Conservation (phyloP, 2,329 filamentous ascomycete genomes). For the Fusarium napiforme region DNA sequence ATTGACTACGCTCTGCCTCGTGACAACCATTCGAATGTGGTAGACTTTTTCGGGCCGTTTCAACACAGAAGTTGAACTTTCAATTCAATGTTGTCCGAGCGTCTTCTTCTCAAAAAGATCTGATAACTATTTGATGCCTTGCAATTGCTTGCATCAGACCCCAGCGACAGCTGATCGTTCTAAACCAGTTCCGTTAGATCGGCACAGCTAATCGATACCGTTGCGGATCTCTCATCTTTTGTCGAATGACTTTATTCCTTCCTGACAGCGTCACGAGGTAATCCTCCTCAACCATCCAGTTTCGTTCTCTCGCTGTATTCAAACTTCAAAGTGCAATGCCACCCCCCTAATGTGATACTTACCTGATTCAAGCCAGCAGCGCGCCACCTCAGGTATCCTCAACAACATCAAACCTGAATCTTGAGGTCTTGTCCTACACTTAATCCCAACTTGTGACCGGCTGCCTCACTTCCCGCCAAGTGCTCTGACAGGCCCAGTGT, state of each 20-base stretch:
- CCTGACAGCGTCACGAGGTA: not conserved
- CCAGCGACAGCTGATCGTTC: slow-evolving; percentile 24
- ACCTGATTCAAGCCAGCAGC: not conserved
- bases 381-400: not conserved
- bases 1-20: not conserved
- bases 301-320: not conserved
- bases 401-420: slow-evolving; percentile 13
- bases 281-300: not conserved
- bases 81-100: not conserved
- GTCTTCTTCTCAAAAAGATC: not conserved
- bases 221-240: not conserved
- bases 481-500: slow-evolving; percentile 7
- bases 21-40: not conserved
- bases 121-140: slow-evolving; percentile 5
- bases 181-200: slow-evolving; percentile 25
- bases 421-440: not conserved
- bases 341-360: not conserved
- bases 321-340: not conserved
- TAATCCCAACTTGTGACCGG: slow-evolving; percentile 25
- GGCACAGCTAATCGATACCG: slow-evolving; percentile 25
- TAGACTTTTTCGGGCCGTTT: slow-evolving; percentile 4
- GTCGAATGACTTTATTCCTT: not conserved
- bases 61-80: slow-evolving; percentile 3
- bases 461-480: slow-evolving; percentile 31
- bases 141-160: slow-evolving; percentile 35